Percentiles rank a stretch among this genome's conserved stretches.
phyloP scores from a whole-genome alignment of 208 protist genomes.

The Wallacemonas rigidus region DNA sequence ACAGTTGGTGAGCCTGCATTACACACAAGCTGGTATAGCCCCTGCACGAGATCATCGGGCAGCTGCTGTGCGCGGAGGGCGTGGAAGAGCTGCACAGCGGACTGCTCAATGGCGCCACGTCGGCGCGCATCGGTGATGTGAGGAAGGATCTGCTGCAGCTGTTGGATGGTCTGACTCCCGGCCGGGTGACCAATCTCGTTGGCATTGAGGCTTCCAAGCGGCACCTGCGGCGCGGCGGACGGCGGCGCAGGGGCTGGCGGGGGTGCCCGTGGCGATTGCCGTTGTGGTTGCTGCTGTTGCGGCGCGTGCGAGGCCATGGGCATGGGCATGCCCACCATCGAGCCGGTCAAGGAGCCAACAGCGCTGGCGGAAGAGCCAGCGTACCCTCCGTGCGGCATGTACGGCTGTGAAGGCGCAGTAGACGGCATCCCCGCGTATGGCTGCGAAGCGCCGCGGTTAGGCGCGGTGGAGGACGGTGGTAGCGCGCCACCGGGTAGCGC shows the following conservation, averaged over 20 bases:
- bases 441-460: conserved; percentile 14
- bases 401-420: conserved; percentile 23
- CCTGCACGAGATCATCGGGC: conserved; percentile 46
- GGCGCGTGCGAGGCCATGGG: not conserved
- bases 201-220: conserved; percentile 9
- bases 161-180: conserved; percentile 31
- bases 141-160: conserved; percentile 41
- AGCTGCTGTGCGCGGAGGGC: conserved; percentile 43
- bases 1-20: conserved; percentile 36
- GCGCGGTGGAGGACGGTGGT: not conserved
- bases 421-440: not conserved
- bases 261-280: not conserved
- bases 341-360: conserved; percentile 11
- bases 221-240: conserved; percentile 17
- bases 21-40: conserved; percentile 52
- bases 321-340: not conserved
- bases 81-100: conserved; percentile 55
- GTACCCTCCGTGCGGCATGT: not conserved
- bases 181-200: conserved; percentile 8
- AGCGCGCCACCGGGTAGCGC: conserved; percentile 11
- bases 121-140: conserved; percentile 41
- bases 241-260: not conserved
- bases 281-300: conserved; percentile 1
- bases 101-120: conserved; percentile 48
- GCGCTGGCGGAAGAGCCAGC: not conserved